Evolutionary conservation across 225 moss, liverwort and hornwort genomes (phyloP).

Genomic region (Marchantia paleacea): DNA sequence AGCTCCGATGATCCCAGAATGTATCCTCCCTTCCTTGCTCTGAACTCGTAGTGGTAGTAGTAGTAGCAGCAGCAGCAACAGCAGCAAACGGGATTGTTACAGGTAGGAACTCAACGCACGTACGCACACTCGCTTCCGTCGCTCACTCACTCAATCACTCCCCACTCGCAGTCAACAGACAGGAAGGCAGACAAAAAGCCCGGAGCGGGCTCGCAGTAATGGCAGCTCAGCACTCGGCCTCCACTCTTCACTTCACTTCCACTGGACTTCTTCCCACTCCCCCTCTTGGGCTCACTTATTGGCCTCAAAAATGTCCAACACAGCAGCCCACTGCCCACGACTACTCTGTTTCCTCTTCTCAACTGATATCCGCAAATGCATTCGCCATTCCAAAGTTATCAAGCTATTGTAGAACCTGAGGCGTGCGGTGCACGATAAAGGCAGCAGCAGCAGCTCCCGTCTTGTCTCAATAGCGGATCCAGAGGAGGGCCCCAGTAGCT

Average conservation of each 20-base stretch:
- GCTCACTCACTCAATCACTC: not conserved
- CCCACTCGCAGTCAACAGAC: not conserved
- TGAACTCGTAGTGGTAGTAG: no score
- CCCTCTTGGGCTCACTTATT: not conserved
- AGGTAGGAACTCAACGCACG: not conserved
- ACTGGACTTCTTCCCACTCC: not conserved
- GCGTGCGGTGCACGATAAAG: constrained; percentile 14
- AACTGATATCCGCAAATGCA: not conserved
- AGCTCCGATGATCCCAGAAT: not conserved
- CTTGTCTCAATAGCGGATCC: not conserved
- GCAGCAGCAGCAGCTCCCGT: no score
- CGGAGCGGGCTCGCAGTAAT: not conserved
- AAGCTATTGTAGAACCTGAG: not conserved
- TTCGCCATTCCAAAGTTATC: not conserved
- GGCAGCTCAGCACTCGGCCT: constrained; percentile 3
- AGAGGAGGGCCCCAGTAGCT: no score
- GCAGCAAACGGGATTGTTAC: not conserved
- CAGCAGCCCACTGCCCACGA: not conserved
- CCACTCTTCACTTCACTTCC: constrained; percentile 12
- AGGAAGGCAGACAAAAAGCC: not conserved
- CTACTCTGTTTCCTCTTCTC: not conserved
- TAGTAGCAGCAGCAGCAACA: not conserved
- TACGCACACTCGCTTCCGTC: not conserved
- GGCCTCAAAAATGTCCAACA: not conserved
- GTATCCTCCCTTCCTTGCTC: not conserved